These are phyloP conservation scores for Saturnispora silvae DNA, from an alignment of 805 yeast species.

Conservation along the genomic window DNA sequence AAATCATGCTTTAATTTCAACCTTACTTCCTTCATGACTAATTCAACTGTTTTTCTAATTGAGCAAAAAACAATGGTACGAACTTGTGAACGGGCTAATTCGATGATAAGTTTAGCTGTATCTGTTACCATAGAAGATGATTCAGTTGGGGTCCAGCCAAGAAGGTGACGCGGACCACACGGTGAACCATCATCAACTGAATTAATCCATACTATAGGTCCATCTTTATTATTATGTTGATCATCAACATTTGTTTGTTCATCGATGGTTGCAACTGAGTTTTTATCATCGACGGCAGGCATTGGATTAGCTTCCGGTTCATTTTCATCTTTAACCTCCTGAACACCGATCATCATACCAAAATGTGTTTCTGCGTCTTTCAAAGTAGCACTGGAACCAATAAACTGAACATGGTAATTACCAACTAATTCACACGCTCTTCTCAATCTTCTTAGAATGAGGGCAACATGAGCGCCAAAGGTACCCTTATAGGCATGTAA, in stretches of 20 bases:
- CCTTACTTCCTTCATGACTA: conserved; percentile 75
- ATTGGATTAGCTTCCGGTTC: neutral
- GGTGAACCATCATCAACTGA: conserved; percentile 75
- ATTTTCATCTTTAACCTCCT: conserved; percentile 9
- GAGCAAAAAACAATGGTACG: conserved; percentile 87
- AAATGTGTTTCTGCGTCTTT: conserved; percentile 65
- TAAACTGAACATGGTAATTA: conserved; percentile 47
- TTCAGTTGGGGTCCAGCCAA: conserved; percentile 80
- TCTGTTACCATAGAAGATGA: conserved; percentile 65
- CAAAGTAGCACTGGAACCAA: conserved; percentile 93
- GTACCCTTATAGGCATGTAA: conserved; percentile 82
- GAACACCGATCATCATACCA: conserved; percentile 61
- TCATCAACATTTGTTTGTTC: too few species aligned
- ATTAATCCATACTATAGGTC: conserved; percentile 43
- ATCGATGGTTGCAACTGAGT: neutral
- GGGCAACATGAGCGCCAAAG: conserved; percentile 88
- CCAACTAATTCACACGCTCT: conserved; percentile 50
- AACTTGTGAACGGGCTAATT: conserved; percentile 51
- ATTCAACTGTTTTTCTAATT: conserved; percentile 76
- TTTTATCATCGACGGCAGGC: neutral
- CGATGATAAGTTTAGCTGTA: conserved; percentile 63
- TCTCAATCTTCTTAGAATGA: conserved; percentile 69
- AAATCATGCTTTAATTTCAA: conserved; percentile 36
- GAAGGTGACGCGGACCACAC: conserved; percentile 58
- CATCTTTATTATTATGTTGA: conserved; percentile 13